These are phyloP conservation scores for Ceratocystis smalleyi DNA, from an alignment of 2,329 filamentous ascomycete genomes.

Conservation along the genomic window DNA sequence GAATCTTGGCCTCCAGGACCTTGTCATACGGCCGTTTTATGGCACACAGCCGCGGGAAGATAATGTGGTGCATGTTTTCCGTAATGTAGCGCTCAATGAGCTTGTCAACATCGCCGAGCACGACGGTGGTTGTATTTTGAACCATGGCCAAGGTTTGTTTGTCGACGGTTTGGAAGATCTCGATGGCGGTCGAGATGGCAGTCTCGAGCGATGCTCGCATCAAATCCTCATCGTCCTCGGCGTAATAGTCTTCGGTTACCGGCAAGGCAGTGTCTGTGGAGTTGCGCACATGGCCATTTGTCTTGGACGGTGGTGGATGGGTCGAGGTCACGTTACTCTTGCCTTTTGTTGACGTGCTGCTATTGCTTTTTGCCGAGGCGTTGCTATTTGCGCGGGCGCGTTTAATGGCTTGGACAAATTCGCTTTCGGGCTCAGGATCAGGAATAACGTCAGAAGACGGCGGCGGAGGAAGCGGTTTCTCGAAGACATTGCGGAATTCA, in stretches of 20 bases:
- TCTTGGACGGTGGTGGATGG: not conserved
- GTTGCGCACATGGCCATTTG: not conserved
- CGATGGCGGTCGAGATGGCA: slow-evolving; percentile 82
- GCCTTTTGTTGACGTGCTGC: slow-evolving; percentile 21
- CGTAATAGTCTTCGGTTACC: slow-evolving; percentile 50
- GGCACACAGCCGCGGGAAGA: slow-evolving; percentile 69
- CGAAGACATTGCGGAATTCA: slow-evolving; percentile 74
- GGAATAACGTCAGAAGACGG: slow-evolving; percentile 28
- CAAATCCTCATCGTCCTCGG: slow-evolving; percentile 79
- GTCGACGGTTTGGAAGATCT: slow-evolving; percentile 88
- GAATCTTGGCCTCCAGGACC: slow-evolving; percentile 76
- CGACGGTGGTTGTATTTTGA: slow-evolving; percentile 83
- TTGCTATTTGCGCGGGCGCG: slow-evolving; percentile 35
- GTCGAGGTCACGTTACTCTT: slow-evolving; percentile 22
- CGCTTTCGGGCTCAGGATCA: slow-evolving; percentile 40
- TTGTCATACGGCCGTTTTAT: slow-evolving; percentile 69
- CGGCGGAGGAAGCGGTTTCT: slow-evolving; percentile 60
- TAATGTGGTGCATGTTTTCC: slow-evolving; percentile 77
- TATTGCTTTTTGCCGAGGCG: slow-evolving; percentile 9
- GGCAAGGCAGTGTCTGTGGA: slow-evolving; percentile 26
- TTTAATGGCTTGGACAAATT: slow-evolving; percentile 39
- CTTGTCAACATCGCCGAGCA: slow-evolving; percentile 78
- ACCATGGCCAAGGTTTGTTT: slow-evolving; percentile 87
- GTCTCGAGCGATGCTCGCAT: slow-evolving; percentile 83
- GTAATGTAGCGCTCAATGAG: slow-evolving; percentile 90